phyloP scores from a whole-genome alignment of 2,329 filamentous ascomycete genomes.

The Alternaria atra region DNA sequence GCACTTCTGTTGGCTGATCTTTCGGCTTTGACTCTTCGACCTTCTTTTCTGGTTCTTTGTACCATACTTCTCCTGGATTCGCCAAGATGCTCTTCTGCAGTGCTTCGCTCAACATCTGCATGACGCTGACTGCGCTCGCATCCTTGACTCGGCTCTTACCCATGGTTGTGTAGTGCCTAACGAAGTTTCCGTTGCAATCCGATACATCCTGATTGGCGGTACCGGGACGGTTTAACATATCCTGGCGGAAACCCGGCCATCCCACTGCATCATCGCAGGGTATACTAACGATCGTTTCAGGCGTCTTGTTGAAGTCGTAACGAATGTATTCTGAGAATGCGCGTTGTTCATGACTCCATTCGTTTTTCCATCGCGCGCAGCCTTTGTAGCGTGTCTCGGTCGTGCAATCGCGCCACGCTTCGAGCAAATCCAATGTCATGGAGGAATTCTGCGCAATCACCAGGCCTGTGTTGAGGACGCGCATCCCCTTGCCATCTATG shows the following conservation, averaged over 20 bases:
- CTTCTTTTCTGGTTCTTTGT: slow-evolving; percentile 20
- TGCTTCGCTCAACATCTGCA: slow-evolving; percentile 23
- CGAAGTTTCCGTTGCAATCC: slow-evolving; percentile 41
- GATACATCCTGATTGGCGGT: slow-evolving; percentile 7
- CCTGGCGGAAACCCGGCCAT: slow-evolving; percentile 37
- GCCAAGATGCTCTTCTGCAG: slow-evolving; percentile 20
- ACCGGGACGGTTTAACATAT: slow-evolving; percentile 18
- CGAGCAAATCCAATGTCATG: slow-evolving; percentile 36
- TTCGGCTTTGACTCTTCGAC: background rate
- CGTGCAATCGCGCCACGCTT: slow-evolving; percentile 45
- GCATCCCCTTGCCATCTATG: slow-evolving; percentile 47
- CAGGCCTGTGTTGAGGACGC: slow-evolving; percentile 53
- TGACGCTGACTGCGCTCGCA: slow-evolving; percentile 15
- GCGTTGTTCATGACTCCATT: slow-evolving; percentile 46
- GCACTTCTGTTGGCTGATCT: background rate
- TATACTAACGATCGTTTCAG: slow-evolving; percentile 40
- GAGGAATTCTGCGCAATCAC: slow-evolving; percentile 48
- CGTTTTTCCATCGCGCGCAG: slow-evolving; percentile 39
- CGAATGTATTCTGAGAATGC: slow-evolving; percentile 47
- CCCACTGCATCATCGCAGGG: slow-evolving; percentile 49
- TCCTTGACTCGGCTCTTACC: slow-evolving; percentile 24
- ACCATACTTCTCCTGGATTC: slow-evolving; percentile 17
- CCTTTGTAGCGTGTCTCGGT: slow-evolving; percentile 34
- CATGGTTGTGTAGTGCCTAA: slow-evolving; percentile 39
- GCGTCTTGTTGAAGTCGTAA: slow-evolving; percentile 40